Conservation (phyloP, 2,329 filamentous ascomycete species). For the Metarhizium anisopliae region DNA sequence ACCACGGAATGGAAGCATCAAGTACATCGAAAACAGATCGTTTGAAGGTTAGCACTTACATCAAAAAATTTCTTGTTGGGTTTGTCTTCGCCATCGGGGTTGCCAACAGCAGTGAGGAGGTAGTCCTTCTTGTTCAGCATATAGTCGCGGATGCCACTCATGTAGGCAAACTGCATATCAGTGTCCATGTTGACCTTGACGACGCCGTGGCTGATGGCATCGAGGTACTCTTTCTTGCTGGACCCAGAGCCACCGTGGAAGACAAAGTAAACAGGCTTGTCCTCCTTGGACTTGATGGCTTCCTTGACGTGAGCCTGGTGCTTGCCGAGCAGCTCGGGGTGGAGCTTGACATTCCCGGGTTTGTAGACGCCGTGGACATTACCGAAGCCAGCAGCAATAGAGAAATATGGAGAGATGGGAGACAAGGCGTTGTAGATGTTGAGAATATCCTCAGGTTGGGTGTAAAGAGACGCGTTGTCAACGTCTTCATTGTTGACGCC, state of each 20-base stretch:
- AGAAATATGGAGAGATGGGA: slow-evolving; percentile 90
- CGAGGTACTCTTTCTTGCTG: slow-evolving; percentile 78
- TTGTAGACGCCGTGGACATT: slow-evolving; percentile 99
- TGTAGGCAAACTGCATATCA: slow-evolving; percentile 93
- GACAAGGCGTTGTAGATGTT: slow-evolving; percentile 80
- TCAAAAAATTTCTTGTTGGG: slow-evolving; percentile 97
- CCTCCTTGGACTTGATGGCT: slow-evolving; percentile 59
- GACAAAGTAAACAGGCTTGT: slow-evolving; percentile 97
- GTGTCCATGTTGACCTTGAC: slow-evolving; percentile 99
- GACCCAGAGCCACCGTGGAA: slow-evolving; percentile 98
- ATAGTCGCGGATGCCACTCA: slow-evolving; percentile 88
- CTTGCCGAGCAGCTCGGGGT: slow-evolving; percentile 92
- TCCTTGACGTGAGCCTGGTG: slow-evolving; percentile 89
- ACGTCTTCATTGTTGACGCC: slow-evolving; percentile 98
- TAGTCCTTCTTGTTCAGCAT: slow-evolving; percentile 93
- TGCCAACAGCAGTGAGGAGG: slow-evolving; percentile 76
- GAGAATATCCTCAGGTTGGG: slow-evolving; percentile 93
- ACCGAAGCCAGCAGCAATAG: slow-evolving; percentile 94
- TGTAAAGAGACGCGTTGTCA: slow-evolving; percentile 96
- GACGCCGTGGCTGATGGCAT: slow-evolving; percentile 87
- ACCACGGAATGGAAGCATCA: neutral
- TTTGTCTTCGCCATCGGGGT: slow-evolving; percentile 93
- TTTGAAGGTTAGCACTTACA: slow-evolving; percentile 14
- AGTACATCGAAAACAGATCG: neutral
- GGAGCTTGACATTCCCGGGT: slow-evolving; percentile 92